Evolutionary conservation across 768 basidiomycete species (phyloP), one percentile per base, ranked within the genome.

Genomic region (Boletus speciosus): DNA sequence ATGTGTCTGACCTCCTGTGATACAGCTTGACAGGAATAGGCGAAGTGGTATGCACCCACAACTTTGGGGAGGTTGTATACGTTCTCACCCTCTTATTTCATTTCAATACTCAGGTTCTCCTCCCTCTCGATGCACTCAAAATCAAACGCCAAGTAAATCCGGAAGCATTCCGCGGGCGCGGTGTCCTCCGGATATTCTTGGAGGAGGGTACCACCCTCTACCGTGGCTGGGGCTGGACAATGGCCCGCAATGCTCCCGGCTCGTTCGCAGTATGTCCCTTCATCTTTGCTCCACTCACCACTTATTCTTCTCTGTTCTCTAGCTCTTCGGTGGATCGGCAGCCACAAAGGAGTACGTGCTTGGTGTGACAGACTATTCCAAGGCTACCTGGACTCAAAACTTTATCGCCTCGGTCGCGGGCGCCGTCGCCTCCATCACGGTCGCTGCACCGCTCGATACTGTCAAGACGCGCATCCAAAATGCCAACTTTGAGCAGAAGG

Each of bases 101-200:
- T n/a, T n/a, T 35, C 16, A 39, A 47, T 37, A 8, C 15, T 16
- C 57, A 87, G 86, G 84, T 96, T 34, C 85, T 99, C n/a, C 83
- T 99, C 35, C 96, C 96, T 3, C 81, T 98, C 6, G 96, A 99
- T 67, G 95, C 84, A 23, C 85, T 99, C 69, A 99, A 99, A 75
- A 98, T 99, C 73, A 98, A 97, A 77, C 88, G 94, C 49, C 96
- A 99, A 76, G 91, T 90, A 52, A 99, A 99, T 75, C 96, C 96
- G 1, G 97, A 98, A 65, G 96, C 96, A 1, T 93, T 99, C 83
- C 89, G 92, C 35, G 94, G 94, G 36, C 90, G 96, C 25, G 93
- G 94, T 19, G 80, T 94, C 61, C 58, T 97, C 51, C 87, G 88
- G 50, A 93, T 99, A 62, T 83, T 99, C 71, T 71, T 83, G 67